phyloP scores from a whole-genome alignment of 2,329 filamentous ascomycete genomes.

The Apiospora malaysiana region DNA sequence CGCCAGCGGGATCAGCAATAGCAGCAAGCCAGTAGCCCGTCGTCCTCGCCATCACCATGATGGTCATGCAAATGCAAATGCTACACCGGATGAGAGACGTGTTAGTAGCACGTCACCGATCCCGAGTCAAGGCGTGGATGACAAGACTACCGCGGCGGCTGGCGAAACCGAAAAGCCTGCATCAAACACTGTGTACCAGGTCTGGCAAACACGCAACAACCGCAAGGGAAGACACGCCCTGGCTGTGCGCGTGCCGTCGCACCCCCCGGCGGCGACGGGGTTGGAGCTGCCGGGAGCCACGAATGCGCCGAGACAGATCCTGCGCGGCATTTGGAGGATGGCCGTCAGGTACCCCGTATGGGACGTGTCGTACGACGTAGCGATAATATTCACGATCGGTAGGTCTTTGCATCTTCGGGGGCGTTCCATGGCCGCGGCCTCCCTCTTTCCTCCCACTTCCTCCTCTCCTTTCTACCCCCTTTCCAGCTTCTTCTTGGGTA shows the following conservation, averaged over 20 bases:
- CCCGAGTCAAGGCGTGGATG: background rate
- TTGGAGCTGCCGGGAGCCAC: constrained; percentile 27
- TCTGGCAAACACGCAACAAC: constrained; percentile 51
- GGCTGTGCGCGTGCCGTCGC: constrained; percentile 31
- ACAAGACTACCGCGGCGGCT: background rate
- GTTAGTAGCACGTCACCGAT: background rate
- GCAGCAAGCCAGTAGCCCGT: background rate
- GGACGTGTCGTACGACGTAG: constrained; percentile 51
- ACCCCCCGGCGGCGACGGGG: constrained; percentile 23
- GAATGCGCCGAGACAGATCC: constrained; percentile 33
- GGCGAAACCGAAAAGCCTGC: constrained; percentile 14
- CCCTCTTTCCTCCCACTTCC: too few species aligned
- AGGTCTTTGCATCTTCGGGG: constrained; percentile 16
- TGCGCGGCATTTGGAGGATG: constrained; percentile 44
- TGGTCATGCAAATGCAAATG: too few species aligned
- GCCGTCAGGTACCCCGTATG: constrained; percentile 44
- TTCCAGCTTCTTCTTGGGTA: background rate
- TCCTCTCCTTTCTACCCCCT: background rate
- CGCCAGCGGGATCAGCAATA: background rate
- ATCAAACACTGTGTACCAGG: constrained; percentile 34
- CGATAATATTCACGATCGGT: constrained; percentile 47
- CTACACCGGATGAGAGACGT: too few species aligned
- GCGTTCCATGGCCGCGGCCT: too few species aligned
- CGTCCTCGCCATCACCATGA: background rate
- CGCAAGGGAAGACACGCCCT: constrained; percentile 49